These are phyloP conservation scores for Bryoerythrophyllum caledonicum DNA, from an alignment of 225 moss, liverwort and hornwort genomes.

Conservation along the genomic window DNA sequence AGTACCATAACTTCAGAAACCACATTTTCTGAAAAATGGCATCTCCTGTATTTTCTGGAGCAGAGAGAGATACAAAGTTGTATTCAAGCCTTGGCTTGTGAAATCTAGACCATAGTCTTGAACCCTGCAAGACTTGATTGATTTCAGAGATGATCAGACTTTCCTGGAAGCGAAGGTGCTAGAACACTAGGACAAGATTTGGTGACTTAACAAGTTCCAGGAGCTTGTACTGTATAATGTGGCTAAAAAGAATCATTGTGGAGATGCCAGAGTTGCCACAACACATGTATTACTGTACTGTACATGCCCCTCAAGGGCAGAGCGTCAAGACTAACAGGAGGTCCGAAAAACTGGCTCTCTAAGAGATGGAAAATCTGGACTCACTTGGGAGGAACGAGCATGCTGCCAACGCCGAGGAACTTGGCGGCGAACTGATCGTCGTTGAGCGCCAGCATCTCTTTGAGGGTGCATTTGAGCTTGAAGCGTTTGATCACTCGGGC, in stretches of 20 bases:
- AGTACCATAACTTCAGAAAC: too few relatives aligned
- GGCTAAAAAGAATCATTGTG: background rate
- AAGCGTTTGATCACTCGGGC: slow-evolving; percentile 73
- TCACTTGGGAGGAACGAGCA: slow-evolving; percentile 64
- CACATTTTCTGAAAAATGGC: too few relatives aligned
- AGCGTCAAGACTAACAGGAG: background rate
- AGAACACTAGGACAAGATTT: background rate
- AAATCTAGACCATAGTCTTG: too few relatives aligned
- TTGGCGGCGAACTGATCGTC: slow-evolving; percentile 87
- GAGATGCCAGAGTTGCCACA: slow-evolving; percentile 1
- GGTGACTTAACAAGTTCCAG: background rate
- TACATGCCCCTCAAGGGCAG: slow-evolving; percentile 8
- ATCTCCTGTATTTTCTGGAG: too few relatives aligned
- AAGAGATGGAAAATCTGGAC: background rate
- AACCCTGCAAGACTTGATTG: too few relatives aligned
- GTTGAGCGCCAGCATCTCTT: slow-evolving; percentile 75
- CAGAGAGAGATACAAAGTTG: too few relatives aligned
- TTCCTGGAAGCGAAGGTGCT: too few relatives aligned
- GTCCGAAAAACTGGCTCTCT: too few relatives aligned
- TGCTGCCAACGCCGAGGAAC: slow-evolving; percentile 74
- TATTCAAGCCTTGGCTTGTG: too few relatives aligned
- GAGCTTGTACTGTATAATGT: background rate
- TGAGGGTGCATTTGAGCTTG: slow-evolving; percentile 67
- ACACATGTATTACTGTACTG: background rate
- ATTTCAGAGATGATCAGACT: too few relatives aligned